Evolutionary conservation across 1,139 yeast genomes (phyloP), one percentile per base, ranked within the genome.

Genomic region (Ashbya aceris): DNA sequence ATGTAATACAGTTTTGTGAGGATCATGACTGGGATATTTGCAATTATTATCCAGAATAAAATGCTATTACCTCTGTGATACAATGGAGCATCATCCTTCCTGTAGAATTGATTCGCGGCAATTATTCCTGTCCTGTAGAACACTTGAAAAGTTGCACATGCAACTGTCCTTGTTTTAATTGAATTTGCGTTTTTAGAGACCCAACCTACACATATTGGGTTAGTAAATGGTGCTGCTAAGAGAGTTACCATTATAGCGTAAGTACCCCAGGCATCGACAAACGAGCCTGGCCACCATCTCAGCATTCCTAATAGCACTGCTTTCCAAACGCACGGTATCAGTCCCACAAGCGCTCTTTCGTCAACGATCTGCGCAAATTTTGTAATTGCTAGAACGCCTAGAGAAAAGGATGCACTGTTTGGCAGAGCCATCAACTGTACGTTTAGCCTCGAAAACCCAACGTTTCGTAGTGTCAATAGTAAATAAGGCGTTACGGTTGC

Each of bases 81-180:
- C 26, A 64, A 53, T 1, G 87, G 87, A 27, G 68, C 69, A 54
- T 81, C 87, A 39, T 69, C 71, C 0, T 60, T 56, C 43, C 78
- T 66, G 57, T 79, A 81, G 13, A 46, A 38, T 33, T 48, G 46
- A 11, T 30, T 40, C 7, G 49, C 38, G 50, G 38, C 35, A 8
- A 79, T 73, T 36, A 65, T 59, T 1, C 80, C 80, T 1, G 73
- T 58, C 58, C 80, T 86, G 3, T 72, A 77, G 50, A 68, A 67
- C 68, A 79, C 77, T 52, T 80, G 80, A 61, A 76, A 77, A 20
- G 79, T 46, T 0, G 87, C 79, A 2, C 82, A 71, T 10, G 78
- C 68, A 7, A 79, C 70, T 0, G 84, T 71, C 50, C 87, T 65
- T 4, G 75, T 67, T 43, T 74, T 63, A 20, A 80, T 76, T 14